phyloP scores from a whole-genome alignment of 1,284 basidiomycete species.

The Anthracocystis setariae region DNA sequence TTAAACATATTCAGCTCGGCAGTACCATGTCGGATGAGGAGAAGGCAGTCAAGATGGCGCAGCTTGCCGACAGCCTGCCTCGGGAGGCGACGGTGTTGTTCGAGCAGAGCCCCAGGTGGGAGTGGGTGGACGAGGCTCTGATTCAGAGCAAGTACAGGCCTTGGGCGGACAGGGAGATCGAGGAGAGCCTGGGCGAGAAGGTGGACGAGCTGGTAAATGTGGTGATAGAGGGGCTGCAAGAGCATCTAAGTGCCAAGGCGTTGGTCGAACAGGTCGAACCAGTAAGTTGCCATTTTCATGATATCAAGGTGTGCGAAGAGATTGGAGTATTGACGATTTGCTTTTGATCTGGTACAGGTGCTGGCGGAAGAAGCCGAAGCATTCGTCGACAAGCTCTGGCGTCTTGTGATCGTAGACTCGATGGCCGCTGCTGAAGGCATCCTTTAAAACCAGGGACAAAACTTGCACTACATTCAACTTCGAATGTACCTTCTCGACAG shows the following conservation, averaged over 20 bases:
- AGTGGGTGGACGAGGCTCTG: conserved; percentile 43
- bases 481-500: no score
- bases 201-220: conserved; percentile 60
- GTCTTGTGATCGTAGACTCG: conserved; percentile 54
- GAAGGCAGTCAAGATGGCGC: conserved; percentile 9
- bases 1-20: conserved; percentile 51
- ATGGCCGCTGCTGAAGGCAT: conserved; percentile 39
- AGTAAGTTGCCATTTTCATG: conserved; percentile 28
- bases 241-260: conserved; percentile 22
- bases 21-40: conserved; percentile 39
- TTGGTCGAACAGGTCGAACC: conserved; percentile 57
- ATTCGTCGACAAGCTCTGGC: conserved; percentile 59
- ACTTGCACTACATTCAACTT: no score
- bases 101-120: conserved; percentile 48
- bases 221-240: conserved; percentile 48
- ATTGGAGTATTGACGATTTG: neutral
- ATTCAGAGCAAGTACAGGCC: conserved; percentile 42
- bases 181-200: conserved; percentile 58
- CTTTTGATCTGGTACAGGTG: conserved; percentile 22
- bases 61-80: conserved; percentile 27
- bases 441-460: conserved; percentile 6
- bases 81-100: conserved; percentile 24
- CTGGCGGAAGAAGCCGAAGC: conserved; percentile 60
- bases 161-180: conserved; percentile 55
- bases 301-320: neutral